Conservation (phyloP, 1,284 basidiomycete species). For the Cutaneotrichosporon dermatis region DNA sequence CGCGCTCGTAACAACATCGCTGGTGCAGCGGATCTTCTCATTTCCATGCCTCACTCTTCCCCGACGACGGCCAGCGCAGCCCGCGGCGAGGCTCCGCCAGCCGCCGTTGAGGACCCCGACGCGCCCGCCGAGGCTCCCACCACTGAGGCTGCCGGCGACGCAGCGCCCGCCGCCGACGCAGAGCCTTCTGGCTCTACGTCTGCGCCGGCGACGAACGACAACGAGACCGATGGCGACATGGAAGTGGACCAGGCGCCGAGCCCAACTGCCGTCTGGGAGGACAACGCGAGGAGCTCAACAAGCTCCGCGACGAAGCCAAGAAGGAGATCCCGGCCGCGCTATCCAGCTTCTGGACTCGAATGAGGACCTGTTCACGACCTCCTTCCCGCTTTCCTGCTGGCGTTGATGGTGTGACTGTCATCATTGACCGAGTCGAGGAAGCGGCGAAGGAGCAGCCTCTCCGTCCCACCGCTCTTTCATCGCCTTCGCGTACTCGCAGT, state of each 20-base stretch:
- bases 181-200: constrained; percentile 1
- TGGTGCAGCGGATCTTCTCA: constrained; percentile 81
- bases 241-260: constrained; percentile 12
- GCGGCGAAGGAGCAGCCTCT: constrained; percentile 53
- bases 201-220: constrained; percentile 6
- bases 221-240: constrained; percentile 24
- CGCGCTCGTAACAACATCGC: constrained; percentile 85
- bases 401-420: constrained; percentile 45
- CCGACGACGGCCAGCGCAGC: constrained; percentile 31
- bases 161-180: constrained; percentile 2
- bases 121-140: neutral
- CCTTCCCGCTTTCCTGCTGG: constrained; percentile 62
- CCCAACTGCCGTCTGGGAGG: constrained; percentile 12
- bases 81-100: constrained; percentile 11
- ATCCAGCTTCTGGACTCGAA: constrained; percentile 80
- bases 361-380: constrained; percentile 86
- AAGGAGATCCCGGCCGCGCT: constrained; percentile 62
- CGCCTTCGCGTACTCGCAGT: constrained; percentile 79
- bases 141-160: neutral
- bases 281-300: constrained; percentile 55
- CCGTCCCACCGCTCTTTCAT: constrained; percentile 57
- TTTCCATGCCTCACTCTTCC: constrained; percentile 74
- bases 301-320: constrained; percentile 63
- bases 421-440: constrained; percentile 27
- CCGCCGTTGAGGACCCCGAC: constrained; percentile 6